A percentile compares a stretch with the other conserved stretches of the same genome.
phyloP scores from a whole-genome alignment of 2,329 filamentous ascomycete genomes.

The Drechslerella dactyloides region DNA sequence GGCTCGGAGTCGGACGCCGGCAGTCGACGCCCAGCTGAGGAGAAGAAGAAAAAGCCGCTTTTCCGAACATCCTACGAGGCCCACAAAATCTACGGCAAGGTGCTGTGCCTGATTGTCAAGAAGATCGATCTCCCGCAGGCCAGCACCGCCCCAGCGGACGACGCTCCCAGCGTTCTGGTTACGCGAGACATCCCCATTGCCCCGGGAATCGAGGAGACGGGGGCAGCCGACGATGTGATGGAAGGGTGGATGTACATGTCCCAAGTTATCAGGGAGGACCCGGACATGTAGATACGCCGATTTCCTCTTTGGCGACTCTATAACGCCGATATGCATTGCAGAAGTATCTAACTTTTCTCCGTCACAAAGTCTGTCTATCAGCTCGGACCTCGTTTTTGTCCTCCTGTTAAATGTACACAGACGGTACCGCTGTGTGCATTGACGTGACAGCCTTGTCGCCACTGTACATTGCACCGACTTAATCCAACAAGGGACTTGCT shows the following conservation, averaged over 20 bases:
- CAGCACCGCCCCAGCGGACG: conserved; percentile 11
- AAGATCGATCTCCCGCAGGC: conserved; percentile 29
- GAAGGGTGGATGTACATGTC: conserved; percentile 84
- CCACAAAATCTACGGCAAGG: conserved; percentile 92
- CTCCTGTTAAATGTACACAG: conserved; percentile 1
- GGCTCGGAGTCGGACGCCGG: conserved; percentile 37
- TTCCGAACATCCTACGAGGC: conserved; percentile 91
- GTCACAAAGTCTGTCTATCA: neutral
- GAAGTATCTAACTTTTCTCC: conserved; percentile 7
- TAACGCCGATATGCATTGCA: conserved; percentile 3
- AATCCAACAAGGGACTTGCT: too few species aligned
- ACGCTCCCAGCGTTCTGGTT: conserved; percentile 54
- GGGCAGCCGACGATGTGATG: conserved; percentile 64
- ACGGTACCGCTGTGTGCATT: too few species aligned
- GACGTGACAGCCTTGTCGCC: conserved; percentile 22
- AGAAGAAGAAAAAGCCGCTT: conserved; percentile 91
- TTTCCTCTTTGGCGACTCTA: neutral
- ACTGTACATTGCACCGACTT: too few species aligned
- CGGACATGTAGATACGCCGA: conserved; percentile 21
- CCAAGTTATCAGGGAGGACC: conserved; percentile 60
- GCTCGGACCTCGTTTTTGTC: neutral
- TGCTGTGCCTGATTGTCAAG: conserved; percentile 86
- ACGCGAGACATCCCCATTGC: conserved; percentile 41
- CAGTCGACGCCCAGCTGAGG: conserved; percentile 61
- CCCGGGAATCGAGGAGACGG: conserved; percentile 36